Evolutionary conservation across 2,329 filamentous ascomycete species (phyloP), one percentile per base, ranked within the genome.

Genomic region (Paecilomyces sp.): DNA sequence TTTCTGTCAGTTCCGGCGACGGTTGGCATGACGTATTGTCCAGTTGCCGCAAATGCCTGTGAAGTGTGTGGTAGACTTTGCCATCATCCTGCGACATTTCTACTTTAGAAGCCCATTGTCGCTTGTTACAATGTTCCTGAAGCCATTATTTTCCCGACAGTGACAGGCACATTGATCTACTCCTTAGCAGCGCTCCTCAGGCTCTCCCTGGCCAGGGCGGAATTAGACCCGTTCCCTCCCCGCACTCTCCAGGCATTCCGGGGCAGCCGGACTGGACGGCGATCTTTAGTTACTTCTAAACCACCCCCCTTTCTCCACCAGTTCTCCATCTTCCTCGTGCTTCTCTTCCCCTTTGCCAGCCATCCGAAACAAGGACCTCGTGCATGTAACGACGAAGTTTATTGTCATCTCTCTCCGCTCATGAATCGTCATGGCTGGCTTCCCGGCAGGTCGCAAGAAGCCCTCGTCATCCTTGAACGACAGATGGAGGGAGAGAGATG

Each of bases 401-500:
- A 30, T n/a, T 25, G 28, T 30, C 22, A 9, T 28, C 50, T 18
- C 18, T 24, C 18, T 53, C 18, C 12, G 22, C 51, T 22, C 13
- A 25, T 15, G 13, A 30, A 30, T 22, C 18, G 22, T n/a, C 51
- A 53, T 53, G 51, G 28, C 51, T 25, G 28, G 51, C 22, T 53
- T 53, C 22, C 51, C n/a, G 9, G 18, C 51, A 30, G 22, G 9
- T 53, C 51, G 51, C 28, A 53, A 53, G 51, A 28, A 30, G 51
- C 22, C 24, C 22, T 30, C 22, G 8, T 30, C 22, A 22, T 30
- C 24, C 51, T 28, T 53, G 11, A 13, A 53, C 22, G 51, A 25
- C 18, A 25, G 22, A 25, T 53, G 70, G 70, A 68, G 65, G 41
- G 68, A 68, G 57, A 68, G 65, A 36, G 68, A 68, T 56, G 70